Conservation (phyloP, 805 yeast species). For the Pichia phayaonensis region DNA sequence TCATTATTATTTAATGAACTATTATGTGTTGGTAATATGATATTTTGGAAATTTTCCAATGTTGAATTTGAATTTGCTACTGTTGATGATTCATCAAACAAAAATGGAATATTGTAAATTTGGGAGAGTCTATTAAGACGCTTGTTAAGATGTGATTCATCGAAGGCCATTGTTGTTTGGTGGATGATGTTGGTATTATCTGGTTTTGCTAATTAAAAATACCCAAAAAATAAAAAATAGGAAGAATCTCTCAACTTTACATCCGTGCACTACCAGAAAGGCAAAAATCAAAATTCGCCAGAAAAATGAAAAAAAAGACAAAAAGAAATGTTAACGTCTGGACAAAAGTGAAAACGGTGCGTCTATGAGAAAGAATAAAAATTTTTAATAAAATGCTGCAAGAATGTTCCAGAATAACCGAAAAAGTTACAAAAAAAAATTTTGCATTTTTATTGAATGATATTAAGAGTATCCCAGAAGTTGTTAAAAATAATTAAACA, state of each 20-base stretch:
- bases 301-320: too few species aligned
- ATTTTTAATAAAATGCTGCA: too few species aligned
- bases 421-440: too few species aligned
- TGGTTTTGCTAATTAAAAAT: too few species aligned
- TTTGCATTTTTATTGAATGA: too few species aligned
- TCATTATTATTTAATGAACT: conserved; percentile 8
- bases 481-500: not conserved
- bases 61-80: conserved; percentile 15
- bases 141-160: conserved; percentile 5
- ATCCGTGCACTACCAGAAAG: conserved; percentile 2
- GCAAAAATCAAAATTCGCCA: too few species aligned
- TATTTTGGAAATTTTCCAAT: conserved; percentile 17
- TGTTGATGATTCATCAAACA: conserved; percentile 13
- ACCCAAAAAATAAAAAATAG: too few species aligned
- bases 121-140: conserved; percentile 15
- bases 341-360: too few species aligned
- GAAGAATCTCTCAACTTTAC: too few species aligned
- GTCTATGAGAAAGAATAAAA: too few species aligned
- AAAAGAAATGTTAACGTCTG: not conserved
- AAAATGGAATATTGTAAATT: conserved; percentile 19
- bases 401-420: too few species aligned
- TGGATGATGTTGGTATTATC: not conserved
- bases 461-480: not conserved
- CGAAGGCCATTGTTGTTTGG: not conserved
- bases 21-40: conserved; percentile 19